phyloP scores from a whole-genome alignment of 768 basidiomycete genomes.

The Pulveroboletus ravenelii region DNA sequence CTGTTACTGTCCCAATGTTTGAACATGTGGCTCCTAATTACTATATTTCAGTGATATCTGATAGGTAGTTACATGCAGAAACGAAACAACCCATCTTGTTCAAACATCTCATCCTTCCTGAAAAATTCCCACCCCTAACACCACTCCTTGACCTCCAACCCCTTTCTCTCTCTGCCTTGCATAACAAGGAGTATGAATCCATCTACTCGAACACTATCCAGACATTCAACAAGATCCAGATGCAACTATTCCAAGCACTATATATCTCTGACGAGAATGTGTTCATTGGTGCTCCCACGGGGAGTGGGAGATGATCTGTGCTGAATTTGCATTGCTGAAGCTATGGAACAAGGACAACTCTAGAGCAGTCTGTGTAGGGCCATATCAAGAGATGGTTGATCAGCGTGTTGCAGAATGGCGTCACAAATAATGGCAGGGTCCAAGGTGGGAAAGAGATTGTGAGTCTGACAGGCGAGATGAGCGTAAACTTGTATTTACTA shows the following conservation, averaged over 20 bases:
- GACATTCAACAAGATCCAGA: too few species aligned
- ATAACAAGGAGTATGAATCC: constrained; percentile 88
- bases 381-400: constrained; percentile 98
- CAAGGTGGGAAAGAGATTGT: constrained; percentile 94
- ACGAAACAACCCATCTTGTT: constrained; percentile 94
- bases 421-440: constrained; percentile 69
- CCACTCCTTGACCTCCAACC: constrained; percentile 90
- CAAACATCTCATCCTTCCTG: constrained; percentile 96
- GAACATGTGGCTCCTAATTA: constrained; percentile 98
- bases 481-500: constrained; percentile 81
- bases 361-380: constrained; percentile 94
- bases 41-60: constrained; percentile 91
- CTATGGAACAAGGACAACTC: constrained; percentile 88
- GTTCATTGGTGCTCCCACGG: constrained; percentile 94
- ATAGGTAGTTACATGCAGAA: constrained; percentile 94
- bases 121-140: constrained; percentile 94
- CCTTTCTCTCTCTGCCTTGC: constrained; percentile 83
- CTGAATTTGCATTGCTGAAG: constrained; percentile 90
- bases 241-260: constrained; percentile 98
- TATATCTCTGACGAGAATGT: constrained; percentile 97
- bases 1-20: constrained; percentile 92
- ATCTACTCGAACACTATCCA: constrained; percentile 78
- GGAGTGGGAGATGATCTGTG: constrained; percentile 95
- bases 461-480: constrained; percentile 90
- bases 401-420: constrained; percentile 85